Conservation (phyloP, 176 grass and related monocot genomes). For the Chrysopogon serrulatus region DNA sequence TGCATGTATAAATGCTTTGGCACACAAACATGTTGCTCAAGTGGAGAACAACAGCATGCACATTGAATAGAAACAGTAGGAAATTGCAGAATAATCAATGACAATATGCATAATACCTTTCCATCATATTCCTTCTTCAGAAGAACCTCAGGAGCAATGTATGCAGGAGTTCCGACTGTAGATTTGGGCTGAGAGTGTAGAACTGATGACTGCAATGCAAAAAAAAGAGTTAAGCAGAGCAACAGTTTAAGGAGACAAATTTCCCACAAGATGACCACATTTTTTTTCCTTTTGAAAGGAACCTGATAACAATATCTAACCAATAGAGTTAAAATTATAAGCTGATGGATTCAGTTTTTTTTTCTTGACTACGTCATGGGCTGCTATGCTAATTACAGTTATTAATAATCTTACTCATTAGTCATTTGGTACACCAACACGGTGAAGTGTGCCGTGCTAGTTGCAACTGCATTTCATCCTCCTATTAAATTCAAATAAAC, state of each 20-base stretch:
- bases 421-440: neutral
- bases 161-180: conserved; percentile 73
- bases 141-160: conserved; percentile 87
- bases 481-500: neutral
- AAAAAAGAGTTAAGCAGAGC: neutral
- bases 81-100: neutral
- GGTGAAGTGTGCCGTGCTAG: neutral
- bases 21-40: neutral
- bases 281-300: neutral
- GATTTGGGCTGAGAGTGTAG: conserved; percentile 78
- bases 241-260: neutral
- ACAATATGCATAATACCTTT: conserved; percentile 37
- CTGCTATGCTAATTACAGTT: neutral
- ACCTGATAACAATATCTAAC: no score
- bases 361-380: neutral
- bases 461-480: neutral
- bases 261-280: neutral
- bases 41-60: neutral
- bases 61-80: neutral
- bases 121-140: conserved; percentile 80
- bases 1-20: neutral
- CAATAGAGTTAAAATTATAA: conserved; percentile 1
- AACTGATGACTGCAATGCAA: conserved; percentile 56
- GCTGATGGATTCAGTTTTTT: no score
- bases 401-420: neutral